These are phyloP conservation scores for Trifolium fragiferum DNA, from an alignment of 306 rosid species.

Conservation along the genomic window DNA sequence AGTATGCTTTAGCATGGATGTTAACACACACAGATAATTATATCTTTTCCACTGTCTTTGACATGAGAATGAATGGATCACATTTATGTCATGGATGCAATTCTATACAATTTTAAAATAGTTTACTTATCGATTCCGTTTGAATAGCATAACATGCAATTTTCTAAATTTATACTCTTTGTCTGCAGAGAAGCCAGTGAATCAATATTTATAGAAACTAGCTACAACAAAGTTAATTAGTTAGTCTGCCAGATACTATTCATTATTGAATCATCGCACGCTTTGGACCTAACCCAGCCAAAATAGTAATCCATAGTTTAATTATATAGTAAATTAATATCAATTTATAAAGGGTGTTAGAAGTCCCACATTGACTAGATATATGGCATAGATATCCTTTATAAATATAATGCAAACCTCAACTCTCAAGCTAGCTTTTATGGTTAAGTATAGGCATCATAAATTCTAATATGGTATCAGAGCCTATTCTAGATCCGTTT, in stretches of 20 bases:
- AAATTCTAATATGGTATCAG: no score
- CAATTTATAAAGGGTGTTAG: no score
- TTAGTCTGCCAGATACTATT: conserved; percentile 6
- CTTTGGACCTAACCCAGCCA: no score
- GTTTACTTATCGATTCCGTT: neutral
- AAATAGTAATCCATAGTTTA: neutral
- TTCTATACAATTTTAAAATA: conserved; percentile 21
- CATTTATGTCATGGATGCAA: conserved; percentile 38
- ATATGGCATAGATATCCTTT: no score
- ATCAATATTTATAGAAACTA: conserved; percentile 6
- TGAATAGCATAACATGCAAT: conserved; percentile 14
- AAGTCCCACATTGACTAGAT: no score
- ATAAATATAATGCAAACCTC: no score
- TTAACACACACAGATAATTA: no score
- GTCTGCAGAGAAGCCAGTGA: conserved; percentile 23
- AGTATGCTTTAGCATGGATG: no score
- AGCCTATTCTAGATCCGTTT: no score
- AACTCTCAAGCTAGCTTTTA: no score
- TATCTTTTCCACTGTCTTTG: no score
- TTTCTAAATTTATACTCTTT: conserved; percentile 14
- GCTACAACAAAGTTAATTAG: conserved; percentile 9
- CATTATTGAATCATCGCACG: neutral
- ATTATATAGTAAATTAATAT: neutral
- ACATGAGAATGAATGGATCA: neutral
- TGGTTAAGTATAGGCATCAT: no score